phyloP scores from a whole-genome alignment of 2,329 filamentous ascomycete species.

The Aspergillus intermedius region DNA sequence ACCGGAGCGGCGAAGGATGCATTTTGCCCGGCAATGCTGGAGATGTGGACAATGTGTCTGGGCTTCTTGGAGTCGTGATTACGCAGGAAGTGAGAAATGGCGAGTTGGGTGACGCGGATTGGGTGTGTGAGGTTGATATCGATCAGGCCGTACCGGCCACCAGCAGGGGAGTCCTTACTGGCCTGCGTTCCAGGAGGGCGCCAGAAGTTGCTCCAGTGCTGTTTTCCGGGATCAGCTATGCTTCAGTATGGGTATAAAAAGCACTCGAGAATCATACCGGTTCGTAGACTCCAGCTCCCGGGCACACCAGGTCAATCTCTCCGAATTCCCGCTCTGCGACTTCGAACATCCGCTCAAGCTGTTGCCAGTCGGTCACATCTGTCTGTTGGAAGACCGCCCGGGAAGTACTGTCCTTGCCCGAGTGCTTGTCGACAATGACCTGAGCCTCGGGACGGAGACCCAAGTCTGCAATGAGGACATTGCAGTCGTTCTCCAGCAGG shows the following conservation, averaged over 20 bases:
- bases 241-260: not conserved
- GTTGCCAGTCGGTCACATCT: slow-evolving; percentile 45
- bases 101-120: slow-evolving; percentile 46
- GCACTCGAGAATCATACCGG: slow-evolving; percentile 25
- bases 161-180: slow-evolving; percentile 36
- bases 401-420: slow-evolving; percentile 26
- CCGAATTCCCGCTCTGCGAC: slow-evolving; percentile 45
- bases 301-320: slow-evolving; percentile 41
- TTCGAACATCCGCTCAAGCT: slow-evolving; percentile 46
- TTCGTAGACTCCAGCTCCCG: slow-evolving; percentile 42
- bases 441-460: slow-evolving; percentile 41
- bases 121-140: slow-evolving; percentile 50
- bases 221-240: not conserved
- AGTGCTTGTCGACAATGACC: slow-evolving; percentile 34
- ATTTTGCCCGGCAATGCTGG: slow-evolving; percentile 42
- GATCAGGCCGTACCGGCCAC: slow-evolving; percentile 39
- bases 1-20: slow-evolving; percentile 36
- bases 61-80: slow-evolving; percentile 22
- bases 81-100: slow-evolving; percentile 44
- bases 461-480: slow-evolving; percentile 42
- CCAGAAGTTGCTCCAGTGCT: slow-evolving; percentile 48
- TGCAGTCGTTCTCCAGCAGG: slow-evolving; percentile 40
- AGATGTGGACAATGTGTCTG: slow-evolving; percentile 44
- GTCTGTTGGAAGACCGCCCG: slow-evolving; percentile 41
- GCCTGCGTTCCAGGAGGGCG: slow-evolving; percentile 38